Conservation (phyloP, 192 early-diverging fungal species). For the Backusella westeae region DNA sequence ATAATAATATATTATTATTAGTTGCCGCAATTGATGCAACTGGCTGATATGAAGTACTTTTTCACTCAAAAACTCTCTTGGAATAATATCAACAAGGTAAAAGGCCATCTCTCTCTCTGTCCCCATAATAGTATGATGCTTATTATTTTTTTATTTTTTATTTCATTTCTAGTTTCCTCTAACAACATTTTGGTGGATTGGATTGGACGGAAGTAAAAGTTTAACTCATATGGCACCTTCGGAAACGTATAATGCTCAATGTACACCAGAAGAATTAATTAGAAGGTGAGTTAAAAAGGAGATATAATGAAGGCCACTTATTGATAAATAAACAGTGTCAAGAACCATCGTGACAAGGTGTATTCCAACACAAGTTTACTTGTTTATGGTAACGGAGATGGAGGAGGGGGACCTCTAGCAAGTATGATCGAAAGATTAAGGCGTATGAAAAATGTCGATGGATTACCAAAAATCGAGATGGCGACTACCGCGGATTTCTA, state of each 20-base stretch:
- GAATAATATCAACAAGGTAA: constrained; percentile 94
- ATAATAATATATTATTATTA: neutral
- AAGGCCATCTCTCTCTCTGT: no score
- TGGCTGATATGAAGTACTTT: constrained; percentile 85
- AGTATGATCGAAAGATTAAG: constrained; percentile 84
- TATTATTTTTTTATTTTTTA: no score
- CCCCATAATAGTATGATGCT: no score
- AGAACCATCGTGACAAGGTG: constrained; percentile 85
- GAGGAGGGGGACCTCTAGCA: constrained; percentile 86
- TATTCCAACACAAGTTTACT: constrained; percentile 84
- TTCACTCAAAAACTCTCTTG: constrained; percentile 99
- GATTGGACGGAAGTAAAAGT: constrained; percentile 80
- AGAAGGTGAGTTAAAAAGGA: neutral
- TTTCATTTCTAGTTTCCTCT: constrained; percentile 70
- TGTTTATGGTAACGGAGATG: constrained; percentile 96
- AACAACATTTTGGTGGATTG: constrained; percentile 94
- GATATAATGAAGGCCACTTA: neutral
- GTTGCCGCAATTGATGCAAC: constrained; percentile 85
- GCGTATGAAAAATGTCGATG: constrained; percentile 76
- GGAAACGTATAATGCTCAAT: constrained; percentile 71
- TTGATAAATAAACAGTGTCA: constrained; percentile 50
- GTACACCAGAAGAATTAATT: constrained; percentile 31
- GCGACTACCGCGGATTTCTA: constrained; percentile 85
- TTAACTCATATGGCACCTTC: constrained; percentile 91
- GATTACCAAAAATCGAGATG: constrained; percentile 67